Conservation (phyloP, 1,284 basidiomycete genomes). For the Trametes sp. region DNA sequence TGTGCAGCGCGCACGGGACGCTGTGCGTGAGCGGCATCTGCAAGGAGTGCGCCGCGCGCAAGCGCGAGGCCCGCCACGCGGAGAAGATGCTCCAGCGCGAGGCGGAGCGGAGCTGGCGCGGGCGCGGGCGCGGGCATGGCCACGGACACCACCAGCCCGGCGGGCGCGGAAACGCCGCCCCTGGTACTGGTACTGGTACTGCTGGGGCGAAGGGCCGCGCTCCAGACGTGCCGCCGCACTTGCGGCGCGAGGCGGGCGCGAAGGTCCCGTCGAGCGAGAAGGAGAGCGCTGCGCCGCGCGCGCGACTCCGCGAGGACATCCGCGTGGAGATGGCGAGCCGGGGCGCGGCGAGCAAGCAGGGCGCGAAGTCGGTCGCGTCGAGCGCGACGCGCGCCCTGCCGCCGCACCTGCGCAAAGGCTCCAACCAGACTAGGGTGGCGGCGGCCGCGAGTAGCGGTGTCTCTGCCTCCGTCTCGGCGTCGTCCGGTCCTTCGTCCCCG, state of each 20-base stretch:
- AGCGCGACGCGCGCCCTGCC: conserved; percentile 11
- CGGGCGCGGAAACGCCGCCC: too few species aligned
- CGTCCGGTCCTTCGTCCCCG: neutral
- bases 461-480: neutral
- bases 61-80: conserved; percentile 19
- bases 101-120: conserved; percentile 24
- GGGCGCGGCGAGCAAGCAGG: neutral
- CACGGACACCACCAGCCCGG: neutral
- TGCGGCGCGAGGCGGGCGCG: neutral
- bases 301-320: conserved; percentile 17
- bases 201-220: too few species aligned
- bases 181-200: too few species aligned
- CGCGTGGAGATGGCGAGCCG: conserved; percentile 12
- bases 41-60: conserved; percentile 26
- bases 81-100: conserved; percentile 20
- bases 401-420: conserved; percentile 19
- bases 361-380: neutral
- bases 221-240: too few species aligned
- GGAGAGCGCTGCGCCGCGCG: neutral
- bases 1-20: conserved; percentile 34
- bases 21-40: conserved; percentile 40
- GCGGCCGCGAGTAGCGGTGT: too few species aligned
- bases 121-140: conserved; percentile 4
- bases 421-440: too few species aligned
- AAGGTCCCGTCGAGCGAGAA: too few species aligned